Base-by-base conservation (phyloP, 2,329 filamentous ascomycete species). In the Metarhizium sp. region DNA sequence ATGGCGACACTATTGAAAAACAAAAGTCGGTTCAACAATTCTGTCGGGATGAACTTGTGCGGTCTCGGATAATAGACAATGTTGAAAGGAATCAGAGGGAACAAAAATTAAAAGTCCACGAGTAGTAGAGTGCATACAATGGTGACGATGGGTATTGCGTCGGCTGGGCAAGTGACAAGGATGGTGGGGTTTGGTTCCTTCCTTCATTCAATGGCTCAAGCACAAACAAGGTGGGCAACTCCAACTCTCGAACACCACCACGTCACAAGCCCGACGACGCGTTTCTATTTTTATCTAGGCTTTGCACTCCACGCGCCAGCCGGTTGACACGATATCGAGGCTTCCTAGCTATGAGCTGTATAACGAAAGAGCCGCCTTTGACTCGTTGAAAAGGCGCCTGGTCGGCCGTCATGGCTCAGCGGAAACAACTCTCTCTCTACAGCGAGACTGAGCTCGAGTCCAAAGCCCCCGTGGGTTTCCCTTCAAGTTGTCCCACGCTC, bases 401-500 rank as follows among this genome's bases (percentile, higher is more conserved):
- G 34, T 50, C 14, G 52, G 18, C 29, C 40, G 40, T 45, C 49
- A 71, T 72, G 69, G 54, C 61, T 25, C 58, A 61, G 55, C 57
- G 59, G 52, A 63, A 57, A 55, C 63, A 71, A 59, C 73, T 83
- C 58, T 61, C 73, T 59, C 73, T 79, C 49, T 69, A 80, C 59
- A 80, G 80, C 69, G 78, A 85, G 65, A 83, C 81, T 61, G 73
- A 75, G 60, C 77, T 86, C 58, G 75, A 79, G 52, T 72, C 77
- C 49, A 76, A 77, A 29, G 76, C 83, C 25, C 76, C 80, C 42
- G 72, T 76, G 40, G 74, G 77, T 50, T 79, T 87, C 52, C 76
- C 92, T 38, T 79, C 85, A 30, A 90, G 88, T 70, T 95, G 90
- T 69, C 90, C 92, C 16, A 87, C 85, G 8, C 88, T 95, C 75